A percentile compares a stretch with the other conserved stretches of the same genome.
Evolutionary conservation across 2,329 filamentous ascomycete species (phyloP).

Genomic region (Pestalotiopsis sp.): DNA sequence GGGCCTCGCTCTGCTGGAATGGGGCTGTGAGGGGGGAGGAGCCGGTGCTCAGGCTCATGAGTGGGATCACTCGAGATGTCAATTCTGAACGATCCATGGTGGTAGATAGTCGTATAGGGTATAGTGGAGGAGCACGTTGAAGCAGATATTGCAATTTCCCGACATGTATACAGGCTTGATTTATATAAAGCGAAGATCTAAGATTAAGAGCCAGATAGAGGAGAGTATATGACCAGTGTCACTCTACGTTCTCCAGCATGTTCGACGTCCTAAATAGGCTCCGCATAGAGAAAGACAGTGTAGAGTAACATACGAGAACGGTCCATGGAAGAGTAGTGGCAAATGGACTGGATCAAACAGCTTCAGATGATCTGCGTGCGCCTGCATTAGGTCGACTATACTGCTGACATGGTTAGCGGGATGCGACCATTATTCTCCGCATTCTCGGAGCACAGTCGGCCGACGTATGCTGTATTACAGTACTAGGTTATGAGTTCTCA

Average conservation of each 20-base stretch:
- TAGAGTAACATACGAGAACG: background rate
- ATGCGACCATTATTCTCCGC: background rate
- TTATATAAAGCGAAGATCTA: too few species aligned
- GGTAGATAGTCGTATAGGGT: background rate
- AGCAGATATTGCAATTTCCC: background rate
- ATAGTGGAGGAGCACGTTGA: background rate
- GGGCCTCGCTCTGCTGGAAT: background rate
- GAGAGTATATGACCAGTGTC: too few species aligned
- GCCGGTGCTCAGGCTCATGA: slow-evolving; percentile 12
- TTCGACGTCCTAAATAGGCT: background rate
- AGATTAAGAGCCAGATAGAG: too few species aligned
- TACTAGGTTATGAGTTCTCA: too few species aligned
- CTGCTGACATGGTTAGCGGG: background rate
- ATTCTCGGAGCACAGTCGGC: background rate
- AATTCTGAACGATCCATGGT: slow-evolving; percentile 10
- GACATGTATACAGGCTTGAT: background rate
- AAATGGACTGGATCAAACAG: background rate
- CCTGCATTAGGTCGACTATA: background rate
- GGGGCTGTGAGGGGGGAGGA: slow-evolving; percentile 11
- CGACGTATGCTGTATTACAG: background rate
- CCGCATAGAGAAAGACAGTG: background rate
- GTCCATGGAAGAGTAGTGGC: background rate
- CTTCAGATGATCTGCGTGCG: background rate
- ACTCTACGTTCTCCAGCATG: too few species aligned
- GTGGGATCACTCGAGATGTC: slow-evolving; percentile 10